phyloP scores from a whole-genome alignment of 306 rosid genomes.

The Cicer yamashitae region DNA sequence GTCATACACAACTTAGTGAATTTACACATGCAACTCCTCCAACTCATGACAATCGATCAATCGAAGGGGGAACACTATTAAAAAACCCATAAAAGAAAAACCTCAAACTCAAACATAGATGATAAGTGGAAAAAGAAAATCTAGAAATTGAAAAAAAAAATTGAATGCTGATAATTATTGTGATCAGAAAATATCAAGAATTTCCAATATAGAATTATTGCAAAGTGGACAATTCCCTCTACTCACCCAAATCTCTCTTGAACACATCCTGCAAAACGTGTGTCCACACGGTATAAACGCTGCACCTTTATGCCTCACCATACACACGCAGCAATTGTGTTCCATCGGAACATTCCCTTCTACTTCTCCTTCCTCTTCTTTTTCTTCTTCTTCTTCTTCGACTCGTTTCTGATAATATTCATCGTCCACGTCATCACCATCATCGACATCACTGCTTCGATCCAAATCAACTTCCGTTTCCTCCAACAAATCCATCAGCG shows the following conservation, averaged over 20 bases:
- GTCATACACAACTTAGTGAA: neutral
- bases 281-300: conserved; percentile 90
- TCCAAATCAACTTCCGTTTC: conserved; percentile 64
- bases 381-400: conserved; percentile 37
- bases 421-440: conserved; percentile 24
- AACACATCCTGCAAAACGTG: conserved; percentile 85
- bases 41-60: neutral
- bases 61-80: neutral
- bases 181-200: conserved; percentile 77
- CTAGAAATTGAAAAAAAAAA: neutral
- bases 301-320: conserved; percentile 88
- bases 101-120: neutral
- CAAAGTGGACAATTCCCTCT: conserved; percentile 93
- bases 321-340: conserved; percentile 83
- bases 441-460: conserved; percentile 41
- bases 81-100: neutral
- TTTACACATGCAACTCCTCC: neutral
- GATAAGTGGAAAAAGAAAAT: neutral
- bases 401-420: neutral
- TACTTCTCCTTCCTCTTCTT: neutral
- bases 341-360: conserved; percentile 35
- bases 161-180: neutral
- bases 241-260: conserved; percentile 75
- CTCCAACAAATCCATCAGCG: conserved; percentile 87
- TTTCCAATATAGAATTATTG: conserved; percentile 76